Conservation (phyloP, 2,329 filamentous ascomycete species). For the Xylariaceae sp. region DNA sequence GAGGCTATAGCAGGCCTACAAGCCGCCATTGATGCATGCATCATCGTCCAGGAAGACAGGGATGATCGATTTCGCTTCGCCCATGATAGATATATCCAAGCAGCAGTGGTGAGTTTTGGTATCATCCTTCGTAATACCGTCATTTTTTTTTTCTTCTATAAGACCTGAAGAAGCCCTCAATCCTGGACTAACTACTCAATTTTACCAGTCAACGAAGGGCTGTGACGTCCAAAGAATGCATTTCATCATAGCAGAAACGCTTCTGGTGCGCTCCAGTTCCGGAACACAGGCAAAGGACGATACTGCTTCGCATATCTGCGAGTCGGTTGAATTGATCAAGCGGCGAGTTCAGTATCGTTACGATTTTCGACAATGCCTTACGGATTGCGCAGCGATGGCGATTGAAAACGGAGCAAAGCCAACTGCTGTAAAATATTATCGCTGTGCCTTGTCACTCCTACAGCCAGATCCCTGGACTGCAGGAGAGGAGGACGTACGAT, state of each 20-base stretch:
- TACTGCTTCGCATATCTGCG: constrained; percentile 75
- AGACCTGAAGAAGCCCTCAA: neutral
- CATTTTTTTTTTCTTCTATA: neutral
- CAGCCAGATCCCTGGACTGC: constrained; percentile 75
- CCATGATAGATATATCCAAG: constrained; percentile 81
- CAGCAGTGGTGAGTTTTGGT: constrained; percentile 45
- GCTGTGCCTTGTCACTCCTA: constrained; percentile 68
- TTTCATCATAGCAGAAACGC: constrained; percentile 76
- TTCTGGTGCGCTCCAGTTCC: constrained; percentile 63
- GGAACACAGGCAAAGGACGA: constrained; percentile 63
- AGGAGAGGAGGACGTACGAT: constrained; percentile 63
- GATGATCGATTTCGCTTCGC: constrained; percentile 85
- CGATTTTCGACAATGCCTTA: constrained; percentile 69
- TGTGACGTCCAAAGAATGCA: constrained; percentile 75
- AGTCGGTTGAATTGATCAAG: constrained; percentile 70
- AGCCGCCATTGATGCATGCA: constrained; percentile 69
- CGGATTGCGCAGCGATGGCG: constrained; percentile 70
- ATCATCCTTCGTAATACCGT: neutral
- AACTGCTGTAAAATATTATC: constrained; percentile 78
- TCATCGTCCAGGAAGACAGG: constrained; percentile 73
- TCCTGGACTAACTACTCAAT: constrained; percentile 9
- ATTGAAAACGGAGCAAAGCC: constrained; percentile 76
- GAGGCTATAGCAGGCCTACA: constrained; percentile 77
- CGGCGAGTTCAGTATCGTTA: constrained; percentile 53
- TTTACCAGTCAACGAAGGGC: constrained; percentile 53